Evolutionary conservation across 2,329 filamentous ascomycete genomes (phyloP).

Genomic region (Fusarium burgessii): DNA sequence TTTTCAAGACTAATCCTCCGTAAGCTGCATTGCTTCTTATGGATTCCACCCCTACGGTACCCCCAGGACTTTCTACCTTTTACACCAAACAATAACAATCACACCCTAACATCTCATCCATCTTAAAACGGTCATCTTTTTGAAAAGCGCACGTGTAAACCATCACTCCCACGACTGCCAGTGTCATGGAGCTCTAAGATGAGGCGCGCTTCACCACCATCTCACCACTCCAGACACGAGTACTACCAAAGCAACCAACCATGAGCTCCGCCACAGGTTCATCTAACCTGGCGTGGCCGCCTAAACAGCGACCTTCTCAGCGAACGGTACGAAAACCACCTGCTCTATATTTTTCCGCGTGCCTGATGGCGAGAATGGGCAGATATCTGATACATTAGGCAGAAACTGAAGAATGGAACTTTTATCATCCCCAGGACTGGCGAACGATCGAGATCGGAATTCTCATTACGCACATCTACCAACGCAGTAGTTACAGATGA

Average conservation of each 20-base stretch:
- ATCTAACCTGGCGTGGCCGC: conserved; percentile 55
- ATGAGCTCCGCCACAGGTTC: conserved; percentile 53
- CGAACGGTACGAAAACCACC: conserved; percentile 55
- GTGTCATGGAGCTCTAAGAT: conserved; percentile 39
- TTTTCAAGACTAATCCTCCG: conserved; percentile 6
- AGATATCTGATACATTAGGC: conserved; percentile 30
- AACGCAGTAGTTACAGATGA: conserved; percentile 36
- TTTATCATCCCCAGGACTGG: conserved; percentile 89
- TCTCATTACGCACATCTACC: conserved; percentile 75
- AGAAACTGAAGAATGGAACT: conserved; percentile 85
- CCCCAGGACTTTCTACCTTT: conserved; percentile 1
- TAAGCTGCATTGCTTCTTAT: conserved; percentile 6
- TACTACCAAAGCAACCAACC: conserved; percentile 55
- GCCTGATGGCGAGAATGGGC: not conserved
- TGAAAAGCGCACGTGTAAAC: not conserved
- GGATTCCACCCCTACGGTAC: not conserved
- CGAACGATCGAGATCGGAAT: conserved; percentile 82
- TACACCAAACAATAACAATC: conserved; percentile 4
- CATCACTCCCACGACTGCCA: not conserved
- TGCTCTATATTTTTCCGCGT: not conserved
- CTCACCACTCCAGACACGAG: conserved; percentile 34
- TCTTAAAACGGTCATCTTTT: not conserved
- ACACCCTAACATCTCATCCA: not conserved
- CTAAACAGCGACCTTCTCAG: conserved; percentile 58
- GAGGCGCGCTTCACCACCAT: conserved; percentile 33